Conservation (phyloP, 495 filamentous ascomycete genomes). For the Recurvomyces mirabilis region DNA sequence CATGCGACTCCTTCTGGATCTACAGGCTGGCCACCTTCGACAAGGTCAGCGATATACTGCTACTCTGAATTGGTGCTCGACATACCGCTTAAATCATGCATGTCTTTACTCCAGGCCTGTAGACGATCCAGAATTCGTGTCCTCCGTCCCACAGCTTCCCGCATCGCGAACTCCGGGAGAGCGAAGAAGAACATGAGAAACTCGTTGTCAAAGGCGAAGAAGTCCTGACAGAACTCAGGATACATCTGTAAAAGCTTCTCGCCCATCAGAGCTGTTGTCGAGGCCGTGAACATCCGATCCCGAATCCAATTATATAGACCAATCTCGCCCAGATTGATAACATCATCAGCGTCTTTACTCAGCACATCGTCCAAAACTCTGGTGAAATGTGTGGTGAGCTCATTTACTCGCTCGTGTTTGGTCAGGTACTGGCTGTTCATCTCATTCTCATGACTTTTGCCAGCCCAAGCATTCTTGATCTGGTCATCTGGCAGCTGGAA, state of each 20-base stretch:
- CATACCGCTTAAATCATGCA: constrained; percentile 11
- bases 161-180: constrained; percentile 16
- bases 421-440: constrained; percentile 19
- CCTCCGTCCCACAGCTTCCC: constrained; percentile 11
- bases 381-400: constrained; percentile 13
- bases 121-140: constrained; percentile 12
- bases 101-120: constrained; percentile 14
- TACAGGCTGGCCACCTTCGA: constrained; percentile 4
- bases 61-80: background rate
- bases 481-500: constrained; percentile 14
- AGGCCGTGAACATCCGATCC: constrained; percentile 18
- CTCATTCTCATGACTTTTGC: constrained; percentile 16
- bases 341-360: constrained; percentile 7
- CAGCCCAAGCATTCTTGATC: constrained; percentile 1
- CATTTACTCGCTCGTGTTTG: constrained; percentile 17
- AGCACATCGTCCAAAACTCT: constrained; percentile 7
- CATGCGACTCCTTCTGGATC: constrained; percentile 20
- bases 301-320: constrained; percentile 21
- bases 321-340: constrained; percentile 3
- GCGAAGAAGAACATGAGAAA: constrained; percentile 15
- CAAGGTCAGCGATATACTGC: background rate
- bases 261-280: constrained; percentile 21
- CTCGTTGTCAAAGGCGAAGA: constrained; percentile 22
- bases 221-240: constrained; percentile 20
- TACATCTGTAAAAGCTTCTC: constrained; percentile 16